Evolutionary conservation across 441 rosid genomes (phyloP).

Genomic region (Pelargonium exstipulatum): DNA sequence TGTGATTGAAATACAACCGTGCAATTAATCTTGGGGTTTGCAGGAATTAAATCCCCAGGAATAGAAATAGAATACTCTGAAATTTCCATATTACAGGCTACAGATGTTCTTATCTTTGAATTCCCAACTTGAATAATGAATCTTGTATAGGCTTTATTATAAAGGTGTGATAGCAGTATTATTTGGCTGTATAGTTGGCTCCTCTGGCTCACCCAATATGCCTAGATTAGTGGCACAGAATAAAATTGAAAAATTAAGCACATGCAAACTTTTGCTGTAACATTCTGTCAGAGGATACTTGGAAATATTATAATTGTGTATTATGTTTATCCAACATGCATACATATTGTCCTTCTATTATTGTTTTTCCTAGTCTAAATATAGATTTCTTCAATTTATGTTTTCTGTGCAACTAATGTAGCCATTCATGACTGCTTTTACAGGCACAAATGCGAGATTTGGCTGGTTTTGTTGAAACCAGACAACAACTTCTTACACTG

Average conservation of each 20-base stretch:
- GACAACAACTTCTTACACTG: constrained; percentile 87
- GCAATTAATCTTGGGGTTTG: background rate
- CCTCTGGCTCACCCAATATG: background rate
- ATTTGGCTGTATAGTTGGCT: constrained; percentile 9
- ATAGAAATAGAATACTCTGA: background rate
- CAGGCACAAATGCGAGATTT: constrained; percentile 99
- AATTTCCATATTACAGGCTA: background rate
- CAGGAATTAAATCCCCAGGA: background rate
- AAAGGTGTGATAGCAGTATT: background rate
- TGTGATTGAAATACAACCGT: background rate
- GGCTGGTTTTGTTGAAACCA: constrained; percentile 94
- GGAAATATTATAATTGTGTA: background rate
- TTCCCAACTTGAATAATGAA: background rate
- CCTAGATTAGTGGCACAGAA: background rate
- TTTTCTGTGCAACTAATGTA: background rate
- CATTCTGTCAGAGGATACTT: background rate
- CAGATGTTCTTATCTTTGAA: background rate
- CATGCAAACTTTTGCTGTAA: background rate
- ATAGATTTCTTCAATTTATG: background rate
- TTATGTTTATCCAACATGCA: background rate
- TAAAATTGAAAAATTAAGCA: background rate
- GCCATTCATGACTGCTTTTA: constrained; percentile 25
- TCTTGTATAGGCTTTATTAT: background rate
- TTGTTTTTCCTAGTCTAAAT: background rate
- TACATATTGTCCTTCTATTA: background rate